Evolutionary conservation across 164 flowering plant species (phyloP).

Genomic region (Vitis rotundifolia): DNA sequence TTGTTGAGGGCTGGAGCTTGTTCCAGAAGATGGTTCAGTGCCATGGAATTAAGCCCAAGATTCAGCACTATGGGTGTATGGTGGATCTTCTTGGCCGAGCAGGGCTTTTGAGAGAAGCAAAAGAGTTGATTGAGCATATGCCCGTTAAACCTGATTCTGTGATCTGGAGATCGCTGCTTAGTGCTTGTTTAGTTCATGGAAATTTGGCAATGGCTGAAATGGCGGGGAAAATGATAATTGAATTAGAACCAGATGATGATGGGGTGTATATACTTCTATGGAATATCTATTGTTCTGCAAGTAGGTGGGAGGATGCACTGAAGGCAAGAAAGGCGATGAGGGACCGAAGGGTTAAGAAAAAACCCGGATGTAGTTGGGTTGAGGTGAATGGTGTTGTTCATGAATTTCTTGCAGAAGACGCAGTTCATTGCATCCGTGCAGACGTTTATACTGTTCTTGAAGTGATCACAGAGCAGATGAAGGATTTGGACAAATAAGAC

Average conservation of each 20-base stretch:
- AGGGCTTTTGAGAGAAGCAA: slow-evolving; percentile 34
- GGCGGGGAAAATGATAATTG: slow-evolving; percentile 26
- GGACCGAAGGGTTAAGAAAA: slow-evolving; percentile 35
- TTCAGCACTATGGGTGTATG: slow-evolving; percentile 40
- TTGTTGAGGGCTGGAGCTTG: slow-evolving; percentile 27
- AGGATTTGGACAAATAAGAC: neutral
- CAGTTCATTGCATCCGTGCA: slow-evolving; percentile 10
- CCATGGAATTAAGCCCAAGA: slow-evolving; percentile 18
- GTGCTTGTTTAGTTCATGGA: slow-evolving; percentile 28
- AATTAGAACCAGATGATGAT: slow-evolving; percentile 34
- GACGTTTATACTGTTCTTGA: slow-evolving; percentile 23
- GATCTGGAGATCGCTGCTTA: slow-evolving; percentile 39
- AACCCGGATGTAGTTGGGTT: slow-evolving; percentile 56
- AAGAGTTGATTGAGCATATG: slow-evolving; percentile 24
- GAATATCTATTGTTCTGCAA: slow-evolving; percentile 28
- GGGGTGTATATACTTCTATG: slow-evolving; percentile 37
- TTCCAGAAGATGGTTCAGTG: slow-evolving; percentile 19
- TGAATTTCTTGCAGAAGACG: slow-evolving; percentile 42
- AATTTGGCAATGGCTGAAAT: slow-evolving; percentile 30
- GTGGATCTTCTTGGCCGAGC: slow-evolving; percentile 42
- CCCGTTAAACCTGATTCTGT: slow-evolving; percentile 30
- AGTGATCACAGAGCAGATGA: slow-evolving; percentile 20
- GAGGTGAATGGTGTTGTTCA: slow-evolving; percentile 42
- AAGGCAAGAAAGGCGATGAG: slow-evolving; percentile 34
- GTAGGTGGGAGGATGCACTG: slow-evolving; percentile 33